Conservation (phyloP, 805 yeast species). For the Saturnispora kantuleensis region DNA sequence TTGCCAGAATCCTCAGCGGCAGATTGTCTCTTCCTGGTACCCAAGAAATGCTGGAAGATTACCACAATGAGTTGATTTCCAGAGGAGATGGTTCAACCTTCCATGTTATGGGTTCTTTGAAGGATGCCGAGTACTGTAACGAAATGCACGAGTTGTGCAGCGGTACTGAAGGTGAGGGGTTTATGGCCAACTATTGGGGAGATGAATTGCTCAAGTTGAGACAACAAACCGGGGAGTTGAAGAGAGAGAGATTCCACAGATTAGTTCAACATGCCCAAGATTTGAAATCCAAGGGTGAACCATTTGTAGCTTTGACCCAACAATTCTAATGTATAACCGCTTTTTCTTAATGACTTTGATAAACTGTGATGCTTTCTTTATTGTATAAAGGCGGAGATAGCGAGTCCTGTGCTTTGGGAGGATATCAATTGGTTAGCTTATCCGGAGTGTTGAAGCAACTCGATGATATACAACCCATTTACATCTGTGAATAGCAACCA, state of each 20-base stretch:
- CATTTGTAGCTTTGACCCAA: constrained; percentile 15
- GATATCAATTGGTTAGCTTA: too few relatives aligned
- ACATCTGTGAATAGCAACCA: too few relatives aligned
- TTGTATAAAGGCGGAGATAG: too few relatives aligned
- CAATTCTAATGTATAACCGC: neutral
- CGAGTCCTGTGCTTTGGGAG: too few relatives aligned
- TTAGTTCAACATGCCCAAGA: constrained; percentile 23
- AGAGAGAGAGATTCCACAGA: constrained; percentile 20
- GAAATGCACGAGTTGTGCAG: constrained; percentile 30
- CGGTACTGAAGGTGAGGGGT: constrained; percentile 28
- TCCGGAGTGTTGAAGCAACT: too few relatives aligned
- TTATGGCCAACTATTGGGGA: constrained; percentile 25
- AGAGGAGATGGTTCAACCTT: constrained; percentile 40
- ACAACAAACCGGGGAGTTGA: constrained; percentile 19
- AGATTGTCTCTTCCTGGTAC: constrained; percentile 31
- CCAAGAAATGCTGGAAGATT: constrained; percentile 28
- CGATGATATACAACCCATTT: too few relatives aligned
- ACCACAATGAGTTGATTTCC: constrained; percentile 25
- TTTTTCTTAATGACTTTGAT: neutral
- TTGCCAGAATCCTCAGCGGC: constrained; percentile 34
- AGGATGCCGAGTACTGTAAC: constrained; percentile 51
- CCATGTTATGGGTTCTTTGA: constrained; percentile 46
- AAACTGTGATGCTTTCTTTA: neutral
- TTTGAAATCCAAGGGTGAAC: constrained; percentile 18
- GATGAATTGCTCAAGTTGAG: constrained; percentile 20